These are phyloP conservation scores for Fusarium lateritium DNA, from an alignment of 2,329 filamentous ascomycete species.

Conservation along the genomic window DNA sequence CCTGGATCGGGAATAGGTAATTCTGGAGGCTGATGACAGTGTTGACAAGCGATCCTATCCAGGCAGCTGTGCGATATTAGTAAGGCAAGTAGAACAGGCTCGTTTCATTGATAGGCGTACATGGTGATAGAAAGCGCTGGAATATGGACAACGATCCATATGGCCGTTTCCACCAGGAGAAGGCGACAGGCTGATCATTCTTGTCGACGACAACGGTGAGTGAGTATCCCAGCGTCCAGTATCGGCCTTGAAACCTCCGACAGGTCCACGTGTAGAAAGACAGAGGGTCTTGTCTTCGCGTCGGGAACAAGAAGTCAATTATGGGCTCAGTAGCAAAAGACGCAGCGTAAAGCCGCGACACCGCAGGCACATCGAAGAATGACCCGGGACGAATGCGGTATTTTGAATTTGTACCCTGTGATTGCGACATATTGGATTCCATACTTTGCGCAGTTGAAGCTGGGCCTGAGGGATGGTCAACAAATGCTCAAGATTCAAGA, in stretches of 20 bases:
- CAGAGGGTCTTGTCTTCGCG: background rate
- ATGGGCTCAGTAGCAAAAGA: conserved; percentile 5
- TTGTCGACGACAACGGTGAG: conserved; percentile 10
- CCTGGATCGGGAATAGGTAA: conserved; percentile 3
- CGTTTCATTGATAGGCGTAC: background rate
- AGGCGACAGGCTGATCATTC: conserved; percentile 8
- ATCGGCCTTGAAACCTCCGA: conserved; percentile 13
- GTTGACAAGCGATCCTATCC: background rate
- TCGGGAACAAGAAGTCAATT: conserved; percentile 14
- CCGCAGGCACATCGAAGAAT: conserved; percentile 11
- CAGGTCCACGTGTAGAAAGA: conserved; percentile 8
- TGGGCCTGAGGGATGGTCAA: no score
- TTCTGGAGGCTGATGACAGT: background rate
- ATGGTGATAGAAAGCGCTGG: background rate
- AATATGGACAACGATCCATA: background rate
- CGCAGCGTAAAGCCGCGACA: conserved; percentile 9
- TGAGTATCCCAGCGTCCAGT: conserved; percentile 16
- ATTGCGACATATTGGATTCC: background rate
- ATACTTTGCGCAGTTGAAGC: no score
- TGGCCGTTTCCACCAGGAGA: conserved; percentile 18
- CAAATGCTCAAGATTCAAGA: no score
- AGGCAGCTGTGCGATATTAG: background rate
- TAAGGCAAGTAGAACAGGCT: fast-evolving
- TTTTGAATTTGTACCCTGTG: background rate
- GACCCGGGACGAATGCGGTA: conserved; percentile 13